Evolutionary conservation across 768 basidiomycete genomes (phyloP).

Genomic region (Podaxis carcinomalis): DNA sequence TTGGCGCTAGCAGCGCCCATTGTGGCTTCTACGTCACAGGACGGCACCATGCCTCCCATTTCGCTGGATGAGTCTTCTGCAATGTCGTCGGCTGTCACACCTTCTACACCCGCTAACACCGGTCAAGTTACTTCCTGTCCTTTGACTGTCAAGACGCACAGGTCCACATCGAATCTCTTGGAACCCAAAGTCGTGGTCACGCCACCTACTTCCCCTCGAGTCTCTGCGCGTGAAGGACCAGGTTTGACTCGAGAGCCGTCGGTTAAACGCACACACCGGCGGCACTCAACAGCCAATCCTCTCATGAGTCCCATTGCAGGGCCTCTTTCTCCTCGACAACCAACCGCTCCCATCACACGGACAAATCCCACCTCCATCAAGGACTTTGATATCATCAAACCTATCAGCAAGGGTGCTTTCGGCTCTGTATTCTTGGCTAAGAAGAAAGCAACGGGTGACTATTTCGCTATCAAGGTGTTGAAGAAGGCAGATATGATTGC

Average conservation of each 20-base stretch:
- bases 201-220: slow-evolving; percentile 72
- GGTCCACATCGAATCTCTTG: slow-evolving; percentile 61
- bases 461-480: slow-evolving; percentile 99
- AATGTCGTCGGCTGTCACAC: slow-evolving; percentile 5
- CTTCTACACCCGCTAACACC: neutral
- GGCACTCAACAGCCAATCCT: slow-evolving; percentile 69
- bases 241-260: slow-evolving; percentile 41
- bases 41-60: slow-evolving; percentile 62
- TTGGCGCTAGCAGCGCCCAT: slow-evolving; percentile 83
- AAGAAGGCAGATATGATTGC: slow-evolving; percentile 99
- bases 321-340: slow-evolving; percentile 85
- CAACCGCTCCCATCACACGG: slow-evolving; percentile 73
- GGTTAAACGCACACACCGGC: slow-evolving; percentile 56
- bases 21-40: slow-evolving; percentile 58
- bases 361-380: slow-evolving; percentile 90
- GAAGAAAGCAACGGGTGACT: slow-evolving; percentile 97
- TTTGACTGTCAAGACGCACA: slow-evolving; percentile 48
- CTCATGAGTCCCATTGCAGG: slow-evolving; percentile 56
- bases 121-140: neutral
- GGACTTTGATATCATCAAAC: slow-evolving; percentile 99
- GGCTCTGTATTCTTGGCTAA: slow-evolving; percentile 98
- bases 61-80: slow-evolving; percentile 50
- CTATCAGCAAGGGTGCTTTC: slow-evolving; percentile 98
- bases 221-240: slow-evolving; percentile 36
- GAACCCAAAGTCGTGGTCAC: slow-evolving; percentile 66